Conservation (phyloP, 371 early-diverging fungal species). For the Rhizopus sp. region DNA sequence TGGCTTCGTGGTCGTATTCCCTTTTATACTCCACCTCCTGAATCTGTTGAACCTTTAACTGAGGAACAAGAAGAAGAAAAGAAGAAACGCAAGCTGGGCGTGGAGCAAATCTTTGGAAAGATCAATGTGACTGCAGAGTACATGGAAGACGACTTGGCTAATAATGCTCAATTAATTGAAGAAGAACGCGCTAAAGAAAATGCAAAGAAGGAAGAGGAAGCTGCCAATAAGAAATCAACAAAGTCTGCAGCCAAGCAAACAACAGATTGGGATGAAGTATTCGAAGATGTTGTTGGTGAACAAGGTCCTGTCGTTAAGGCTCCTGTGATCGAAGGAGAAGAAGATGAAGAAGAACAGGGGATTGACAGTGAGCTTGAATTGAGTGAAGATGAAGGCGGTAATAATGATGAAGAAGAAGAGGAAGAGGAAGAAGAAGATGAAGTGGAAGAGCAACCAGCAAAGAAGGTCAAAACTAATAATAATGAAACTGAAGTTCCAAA, state of each 20-base stretch:
- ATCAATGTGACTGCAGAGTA: conserved; percentile 81
- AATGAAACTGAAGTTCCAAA: conserved; percentile 45
- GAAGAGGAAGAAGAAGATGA: conserved; percentile 34
- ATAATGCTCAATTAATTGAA: conserved; percentile 55
- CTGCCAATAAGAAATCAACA: conserved; percentile 31
- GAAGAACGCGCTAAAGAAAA: conserved; percentile 54
- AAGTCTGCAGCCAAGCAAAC: conserved; percentile 53
- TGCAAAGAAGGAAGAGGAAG: conserved; percentile 46
- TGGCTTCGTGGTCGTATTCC: conserved; percentile 99
- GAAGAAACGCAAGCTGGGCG: conserved; percentile 48
- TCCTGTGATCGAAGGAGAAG: conserved; percentile 38
- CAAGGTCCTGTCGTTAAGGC: conserved; percentile 57
- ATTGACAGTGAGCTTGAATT: conserved; percentile 63
- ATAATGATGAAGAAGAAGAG: conserved; percentile 34
- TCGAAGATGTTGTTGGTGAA: conserved; percentile 79
- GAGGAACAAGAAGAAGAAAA: conserved; percentile 35
- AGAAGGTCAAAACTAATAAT: conserved; percentile 34
- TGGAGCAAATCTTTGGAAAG: conserved; percentile 83
- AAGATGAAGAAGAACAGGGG: conserved; percentile 53
- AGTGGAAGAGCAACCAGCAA: conserved; percentile 24
- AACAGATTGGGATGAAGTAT: conserved; percentile 89
- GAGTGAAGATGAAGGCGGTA: conserved; percentile 48
- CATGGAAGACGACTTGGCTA: conserved; percentile 74
- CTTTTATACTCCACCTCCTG: conserved; percentile 91
- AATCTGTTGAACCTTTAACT: conserved; percentile 33